Base-by-base conservation (phyloP, 805 yeast species). In the Saturnispora bothae region DNA sequence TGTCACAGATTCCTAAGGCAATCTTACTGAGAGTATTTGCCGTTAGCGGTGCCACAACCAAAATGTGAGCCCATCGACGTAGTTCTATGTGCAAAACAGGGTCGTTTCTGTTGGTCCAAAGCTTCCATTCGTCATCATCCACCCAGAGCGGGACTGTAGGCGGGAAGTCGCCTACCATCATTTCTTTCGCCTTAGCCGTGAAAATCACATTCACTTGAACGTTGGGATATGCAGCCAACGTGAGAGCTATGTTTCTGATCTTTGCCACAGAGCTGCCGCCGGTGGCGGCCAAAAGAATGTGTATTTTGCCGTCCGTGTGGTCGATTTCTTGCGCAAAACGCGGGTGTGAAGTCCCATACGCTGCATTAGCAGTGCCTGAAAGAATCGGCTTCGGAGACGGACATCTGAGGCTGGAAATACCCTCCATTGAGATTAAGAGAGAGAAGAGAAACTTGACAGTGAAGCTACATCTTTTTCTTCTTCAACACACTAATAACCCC, bases 321-420 rank as follows among this genome's bases (percentile, higher is more conserved):
- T 69, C 68, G 34, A 68, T n/a, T 30, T n/a, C n/a, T n/a, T n/a
- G n/a, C n/a, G n/a, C n/a, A n/a, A n/a, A n/a, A n/a, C n/a, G n/a
- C n/a, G n/a, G n/a, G n/a, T n/a, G n/a, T n/a, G n/a, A n/a, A n/a
- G n/a, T n/a, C n/a, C n/a, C 19, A 5, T 14, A 15, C 13, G 16
- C 18, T 6, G 16, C 17, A 5, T n/a, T 12, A 12, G 21, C 12
- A 8, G 20, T 20, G n/a, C 10, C 22, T 39, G 64, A 64, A 33
- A 76, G 57, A 38, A 76, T 76, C 4, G 84, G 83, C 1, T 83
- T 82, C 12, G 84, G 83, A 4, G 83, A 76, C 2, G 83, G 82
- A 46, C 82, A 73, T 43, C 78, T 64, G 40, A 76, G 54, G 51
- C 66, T 71, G 6, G 82, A 72, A 26, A 73, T 57, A 1, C 81